These are phyloP conservation scores for Przewalskia tangutica DNA, from an alignment of 257 asterid species.

Conservation along the genomic window DNA sequence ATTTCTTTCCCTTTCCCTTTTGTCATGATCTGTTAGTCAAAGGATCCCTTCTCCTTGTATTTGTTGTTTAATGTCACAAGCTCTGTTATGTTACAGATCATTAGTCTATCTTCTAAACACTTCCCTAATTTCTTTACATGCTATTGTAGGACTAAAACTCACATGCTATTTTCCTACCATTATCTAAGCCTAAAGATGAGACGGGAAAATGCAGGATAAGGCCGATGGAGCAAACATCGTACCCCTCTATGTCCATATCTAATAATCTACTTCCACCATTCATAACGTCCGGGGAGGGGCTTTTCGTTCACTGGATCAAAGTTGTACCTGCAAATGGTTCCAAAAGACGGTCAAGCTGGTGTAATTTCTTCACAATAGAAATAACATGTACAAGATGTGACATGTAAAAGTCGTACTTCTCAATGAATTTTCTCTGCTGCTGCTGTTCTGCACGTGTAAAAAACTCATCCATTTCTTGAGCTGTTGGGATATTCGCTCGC, in stretches of 20 bases:
- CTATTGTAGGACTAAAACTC: neutral
- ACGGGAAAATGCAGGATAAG: neutral
- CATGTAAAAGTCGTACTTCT: slow-evolving; percentile 11
- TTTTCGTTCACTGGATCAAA: slow-evolving; percentile 24
- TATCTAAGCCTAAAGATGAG: neutral
- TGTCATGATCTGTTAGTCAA: slow-evolving; percentile 30
- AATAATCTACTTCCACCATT: slow-evolving; percentile 19
- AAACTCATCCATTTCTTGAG: slow-evolving; percentile 14
- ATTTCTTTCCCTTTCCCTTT: neutral
- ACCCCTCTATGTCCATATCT: neutral
- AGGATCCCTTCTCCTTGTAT: slow-evolving; percentile 7
- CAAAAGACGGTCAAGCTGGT: neutral
- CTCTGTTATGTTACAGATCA: slow-evolving; percentile 37
- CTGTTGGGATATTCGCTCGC: slow-evolving; percentile 10
- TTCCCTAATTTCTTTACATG: slow-evolving; percentile 17
- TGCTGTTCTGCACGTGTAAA: slow-evolving; percentile 11
- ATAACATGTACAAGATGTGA: neutral
- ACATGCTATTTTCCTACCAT: slow-evolving; percentile 10
- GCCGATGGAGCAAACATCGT: too few relatives aligned
- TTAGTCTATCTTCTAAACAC: slow-evolving; percentile 19
- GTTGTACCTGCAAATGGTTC: slow-evolving; percentile 25
- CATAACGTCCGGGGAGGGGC: slow-evolving; percentile 26
- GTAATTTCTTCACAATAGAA: neutral
- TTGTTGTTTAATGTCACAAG: slow-evolving; percentile 16
- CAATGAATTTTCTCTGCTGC: slow-evolving; percentile 16